Evolutionary conservation across 176 grass and related monocot genomes (phyloP), one percentile per base, ranked within the genome.

Genomic region (Bonia amplexicaulis): DNA sequence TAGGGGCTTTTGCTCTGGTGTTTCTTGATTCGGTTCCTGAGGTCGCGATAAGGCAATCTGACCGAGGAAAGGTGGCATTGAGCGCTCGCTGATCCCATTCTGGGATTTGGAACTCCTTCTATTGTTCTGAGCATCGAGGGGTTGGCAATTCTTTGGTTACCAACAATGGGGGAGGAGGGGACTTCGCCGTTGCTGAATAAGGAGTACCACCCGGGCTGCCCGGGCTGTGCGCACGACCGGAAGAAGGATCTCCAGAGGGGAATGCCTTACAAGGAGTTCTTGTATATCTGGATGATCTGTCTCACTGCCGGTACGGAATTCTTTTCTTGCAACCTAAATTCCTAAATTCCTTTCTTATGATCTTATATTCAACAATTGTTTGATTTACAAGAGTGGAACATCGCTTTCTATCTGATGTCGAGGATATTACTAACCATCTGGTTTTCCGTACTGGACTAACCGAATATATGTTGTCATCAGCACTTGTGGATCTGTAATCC

Each of bases 201-300:
- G 67, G 39, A 35, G 3, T 71, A 88, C 69, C 59, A 85, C 22
- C 44, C 71, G 0, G 83, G 86, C 11, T 92, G 90, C 63, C 82
- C 90, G 11, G 90, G 90, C 60, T 92, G 90, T 62, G 53, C 47
- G 2, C 42, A 82, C 15, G 78, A 88, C 46, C 72, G 48, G 22
- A 92, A 67, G 35, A 88, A 83, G 58, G 82, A 82, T 2, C 41
- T 33, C 26, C 53, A 66, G 0, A 78, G 5, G 20, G 86, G 86
- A 19, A 62, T 86, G 25, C 90, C 90, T 3, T 92, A 92, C 44
- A 80, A 71, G 39, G 90, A 92, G 46, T 92, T 92, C 73, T 67
- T 80, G 5, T 87, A 71, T 42, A 39, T 91, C 66, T 91, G 89
- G 89, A 52, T 79, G 57, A 69, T 87, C 77, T 87, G 69, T n/a